A percentile compares a stretch with the other conserved stretches of the same genome.
Evolutionary conservation across 2,329 filamentous ascomycete genomes (phyloP).

Genomic region (Periconia digitata): DNA sequence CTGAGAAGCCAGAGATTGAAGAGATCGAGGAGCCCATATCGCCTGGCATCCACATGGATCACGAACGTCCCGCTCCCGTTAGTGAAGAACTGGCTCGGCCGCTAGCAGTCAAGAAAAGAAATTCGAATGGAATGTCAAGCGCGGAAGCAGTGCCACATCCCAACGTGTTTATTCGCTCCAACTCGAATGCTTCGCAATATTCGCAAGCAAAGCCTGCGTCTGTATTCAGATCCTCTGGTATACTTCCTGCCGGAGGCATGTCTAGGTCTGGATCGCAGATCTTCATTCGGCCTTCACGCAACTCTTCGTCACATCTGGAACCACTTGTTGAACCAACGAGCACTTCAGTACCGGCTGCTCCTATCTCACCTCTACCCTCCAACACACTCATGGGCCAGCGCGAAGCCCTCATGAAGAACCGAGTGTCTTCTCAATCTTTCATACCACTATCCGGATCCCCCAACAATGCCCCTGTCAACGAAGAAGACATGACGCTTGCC

Average conservation of each 20-base stretch:
- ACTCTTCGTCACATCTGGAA: constrained; percentile 11
- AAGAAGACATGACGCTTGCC: constrained; percentile 72
- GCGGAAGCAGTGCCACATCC: constrained; percentile 18
- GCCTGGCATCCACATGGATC: constrained; percentile 45
- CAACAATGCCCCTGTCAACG: constrained; percentile 26
- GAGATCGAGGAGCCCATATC: constrained; percentile 55
- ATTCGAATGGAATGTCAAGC: constrained; percentile 28
- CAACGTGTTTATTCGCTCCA: constrained; percentile 23
- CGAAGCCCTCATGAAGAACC: constrained; percentile 52
- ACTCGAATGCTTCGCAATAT: constrained; percentile 22
- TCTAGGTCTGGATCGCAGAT: constrained; percentile 27
- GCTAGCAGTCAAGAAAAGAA: constrained; percentile 17
- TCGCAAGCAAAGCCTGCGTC: constrained; percentile 18
- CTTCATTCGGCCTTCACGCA: constrained; percentile 33
- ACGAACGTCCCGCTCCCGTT: constrained; percentile 59
- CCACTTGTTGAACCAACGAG: too few species aligned
- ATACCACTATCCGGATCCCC: constrained; percentile 30
- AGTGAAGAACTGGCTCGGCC: constrained; percentile 30
- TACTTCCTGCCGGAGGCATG: constrained; percentile 13
- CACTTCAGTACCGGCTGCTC: constrained; percentile 22
- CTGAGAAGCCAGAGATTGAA: constrained; percentile 71
- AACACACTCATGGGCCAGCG: constrained; percentile 59
- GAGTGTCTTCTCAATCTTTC: constrained; percentile 43
- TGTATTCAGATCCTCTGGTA: constrained; percentile 17
- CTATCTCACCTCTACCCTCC: constrained; percentile 27